Evolutionary conservation across 208 protist species (phyloP).

Genomic region (Trypanosoma scelopori): DNA sequence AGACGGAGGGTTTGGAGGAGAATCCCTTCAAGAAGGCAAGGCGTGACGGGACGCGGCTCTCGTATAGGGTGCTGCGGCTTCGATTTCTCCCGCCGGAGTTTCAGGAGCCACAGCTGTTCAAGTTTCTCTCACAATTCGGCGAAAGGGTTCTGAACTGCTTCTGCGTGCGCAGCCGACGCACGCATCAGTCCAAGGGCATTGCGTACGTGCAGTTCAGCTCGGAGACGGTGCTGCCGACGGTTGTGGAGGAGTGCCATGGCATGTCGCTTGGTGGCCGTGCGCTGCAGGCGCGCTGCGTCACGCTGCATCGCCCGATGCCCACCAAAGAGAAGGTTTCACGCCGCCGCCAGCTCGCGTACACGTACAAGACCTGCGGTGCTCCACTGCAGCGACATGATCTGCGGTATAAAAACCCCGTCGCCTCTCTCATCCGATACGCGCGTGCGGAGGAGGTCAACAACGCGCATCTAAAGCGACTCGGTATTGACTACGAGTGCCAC

Average conservation of each 20-base stretch:
- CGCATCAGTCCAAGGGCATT: conserved; percentile 82
- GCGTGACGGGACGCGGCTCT: conserved; percentile 32
- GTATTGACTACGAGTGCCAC: conserved; percentile 62
- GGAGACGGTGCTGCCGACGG: conserved; percentile 55
- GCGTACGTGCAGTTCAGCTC: conserved; percentile 88
- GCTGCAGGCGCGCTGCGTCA: conserved; percentile 58
- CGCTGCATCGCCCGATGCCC: conserved; percentile 75
- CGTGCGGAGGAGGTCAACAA: conserved; percentile 77
- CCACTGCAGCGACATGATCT: conserved; percentile 68
- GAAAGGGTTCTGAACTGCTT: conserved; percentile 85
- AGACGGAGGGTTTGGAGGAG: conserved; percentile 27
- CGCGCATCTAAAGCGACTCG: conserved; percentile 59
- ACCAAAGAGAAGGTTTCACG: conserved; percentile 54
- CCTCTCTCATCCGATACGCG: conserved; percentile 65
- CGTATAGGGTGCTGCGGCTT: conserved; percentile 74
- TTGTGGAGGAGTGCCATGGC: conserved; percentile 86
- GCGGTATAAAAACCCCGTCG: conserved; percentile 50
- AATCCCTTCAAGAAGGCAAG: conserved; percentile 45
- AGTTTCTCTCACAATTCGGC: conserved; percentile 87
- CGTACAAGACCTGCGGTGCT: conserved; percentile 59
- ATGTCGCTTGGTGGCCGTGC: conserved; percentile 80
- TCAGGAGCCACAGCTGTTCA: conserved; percentile 85
- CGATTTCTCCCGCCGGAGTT: conserved; percentile 83
- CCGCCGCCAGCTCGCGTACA: conserved; percentile 64
- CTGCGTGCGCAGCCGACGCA: conserved; percentile 84